Percentiles rank a stretch among this genome's conserved stretches.
phyloP scores from a whole-genome alignment of 2,329 filamentous ascomycete genomes.

The Lachnellula arida region DNA sequence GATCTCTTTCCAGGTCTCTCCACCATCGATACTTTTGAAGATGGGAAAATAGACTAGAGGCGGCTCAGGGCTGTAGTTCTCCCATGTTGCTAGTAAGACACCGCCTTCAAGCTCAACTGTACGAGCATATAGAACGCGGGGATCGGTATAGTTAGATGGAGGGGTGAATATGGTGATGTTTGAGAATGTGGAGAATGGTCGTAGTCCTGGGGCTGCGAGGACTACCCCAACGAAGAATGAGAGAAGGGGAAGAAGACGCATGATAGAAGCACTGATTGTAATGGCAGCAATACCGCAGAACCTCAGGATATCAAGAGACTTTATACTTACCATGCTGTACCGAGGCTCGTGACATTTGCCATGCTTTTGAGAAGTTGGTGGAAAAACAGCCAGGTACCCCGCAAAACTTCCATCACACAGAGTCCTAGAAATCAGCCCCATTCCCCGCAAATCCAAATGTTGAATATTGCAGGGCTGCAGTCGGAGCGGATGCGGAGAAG shows the following conservation, averaged over 20 bases:
- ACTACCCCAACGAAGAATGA: conserved; percentile 16
- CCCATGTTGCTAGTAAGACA: conserved; percentile 50
- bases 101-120: conserved; percentile 33
- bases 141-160: conserved; percentile 26
- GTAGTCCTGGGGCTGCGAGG: conserved; percentile 14
- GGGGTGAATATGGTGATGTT: conserved; percentile 28
- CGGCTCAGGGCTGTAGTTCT: conserved; percentile 53
- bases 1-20: conserved; percentile 58
- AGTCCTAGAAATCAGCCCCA: background rate
- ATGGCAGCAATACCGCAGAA: background rate
- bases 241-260: conserved; percentile 21
- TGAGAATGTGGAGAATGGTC: conserved; percentile 27
- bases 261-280: conserved; percentile 5
- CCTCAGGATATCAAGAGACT: background rate
- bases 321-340: conserved; percentile 1
- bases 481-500: background rate
- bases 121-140: conserved; percentile 32
- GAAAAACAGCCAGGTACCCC: conserved; percentile 18
- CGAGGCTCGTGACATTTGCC: background rate
- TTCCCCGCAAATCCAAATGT: conserved; percentile 9
- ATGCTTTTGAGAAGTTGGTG: background rate
- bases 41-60: conserved; percentile 48
- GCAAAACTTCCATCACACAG: conserved; percentile 8
- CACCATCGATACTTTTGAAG: conserved; percentile 48
- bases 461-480: conserved; percentile 5